phyloP scores from a whole-genome alignment of 2,329 filamentous ascomycete genomes.

The Endoconidiophora polonica region DNA sequence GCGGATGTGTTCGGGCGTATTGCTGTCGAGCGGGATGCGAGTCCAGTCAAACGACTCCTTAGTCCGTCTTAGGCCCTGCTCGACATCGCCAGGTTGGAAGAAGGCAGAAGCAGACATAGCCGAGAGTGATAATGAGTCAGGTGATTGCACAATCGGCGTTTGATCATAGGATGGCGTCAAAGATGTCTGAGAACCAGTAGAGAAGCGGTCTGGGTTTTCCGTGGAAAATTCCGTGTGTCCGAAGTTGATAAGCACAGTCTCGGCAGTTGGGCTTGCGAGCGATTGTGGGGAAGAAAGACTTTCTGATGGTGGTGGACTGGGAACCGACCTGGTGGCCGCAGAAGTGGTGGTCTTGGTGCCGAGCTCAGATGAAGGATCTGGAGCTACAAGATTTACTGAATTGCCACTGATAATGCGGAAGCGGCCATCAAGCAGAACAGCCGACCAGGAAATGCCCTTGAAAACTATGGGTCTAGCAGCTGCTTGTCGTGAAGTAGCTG shows the following conservation, averaged over 20 bases:
- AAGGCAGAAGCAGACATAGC: too few species aligned
- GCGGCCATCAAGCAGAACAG: slow-evolving; percentile 49
- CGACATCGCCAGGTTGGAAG: too few species aligned
- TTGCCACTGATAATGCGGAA: slow-evolving; percentile 51
- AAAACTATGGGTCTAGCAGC: slow-evolving; percentile 38
- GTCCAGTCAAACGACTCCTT: slow-evolving; percentile 57
- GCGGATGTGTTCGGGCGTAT: slow-evolving; percentile 52
- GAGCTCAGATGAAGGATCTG: slow-evolving; percentile 15
- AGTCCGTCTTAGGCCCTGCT: not conserved
- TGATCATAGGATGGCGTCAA: too few species aligned
- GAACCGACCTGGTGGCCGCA: not conserved
- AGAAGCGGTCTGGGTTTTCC: too few species aligned
- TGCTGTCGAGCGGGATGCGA: slow-evolving; percentile 43
- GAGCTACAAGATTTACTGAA: slow-evolving; percentile 11
- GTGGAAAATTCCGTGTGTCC: too few species aligned
- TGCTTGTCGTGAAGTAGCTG: not conserved
- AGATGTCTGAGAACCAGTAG: too few species aligned
- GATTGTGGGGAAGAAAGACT: not conserved
- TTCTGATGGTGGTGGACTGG: not conserved
- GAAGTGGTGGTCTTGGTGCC: too few species aligned
- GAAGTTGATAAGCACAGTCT: too few species aligned
- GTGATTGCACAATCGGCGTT: too few species aligned
- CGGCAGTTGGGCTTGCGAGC: too few species aligned
- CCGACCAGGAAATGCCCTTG: slow-evolving; percentile 52
- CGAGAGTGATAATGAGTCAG: too few species aligned